These are phyloP conservation scores for Suillus americanus DNA, from an alignment of 768 basidiomycete genomes.

Conservation along the genomic window DNA sequence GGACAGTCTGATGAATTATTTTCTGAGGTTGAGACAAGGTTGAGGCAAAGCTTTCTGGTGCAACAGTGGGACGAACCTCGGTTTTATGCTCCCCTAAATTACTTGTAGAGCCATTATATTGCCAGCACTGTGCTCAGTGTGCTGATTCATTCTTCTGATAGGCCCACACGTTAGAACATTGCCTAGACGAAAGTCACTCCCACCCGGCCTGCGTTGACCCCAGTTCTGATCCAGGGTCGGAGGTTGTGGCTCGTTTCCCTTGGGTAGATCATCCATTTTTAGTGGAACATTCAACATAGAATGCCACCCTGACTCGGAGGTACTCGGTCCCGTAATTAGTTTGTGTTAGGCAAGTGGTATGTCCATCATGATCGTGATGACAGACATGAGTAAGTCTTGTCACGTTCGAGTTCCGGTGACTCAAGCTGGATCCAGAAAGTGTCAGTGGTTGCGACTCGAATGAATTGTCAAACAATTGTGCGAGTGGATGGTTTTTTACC, in stretches of 20 bases:
- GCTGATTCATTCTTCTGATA: too few species aligned
- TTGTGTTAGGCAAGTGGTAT: neutral
- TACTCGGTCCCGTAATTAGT: too few species aligned
- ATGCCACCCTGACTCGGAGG: too few species aligned
- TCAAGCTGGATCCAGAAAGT: neutral
- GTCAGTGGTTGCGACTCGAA: neutral
- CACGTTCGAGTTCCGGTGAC: neutral
- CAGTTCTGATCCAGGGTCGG: neutral
- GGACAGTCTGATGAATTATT: too few species aligned
- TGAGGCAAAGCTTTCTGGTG: too few species aligned
- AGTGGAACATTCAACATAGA: neutral
- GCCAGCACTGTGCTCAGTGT: neutral
- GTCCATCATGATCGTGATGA: neutral
- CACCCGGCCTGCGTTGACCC: neutral
- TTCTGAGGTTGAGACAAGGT: too few species aligned
- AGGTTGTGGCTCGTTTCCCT: too few species aligned
- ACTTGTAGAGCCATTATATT: neutral
- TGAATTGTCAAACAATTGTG: neutral
- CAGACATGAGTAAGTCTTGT: neutral
- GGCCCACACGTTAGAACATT: neutral
- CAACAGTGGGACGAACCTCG: neutral
- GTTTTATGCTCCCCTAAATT: neutral
- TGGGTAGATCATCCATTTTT: neutral
- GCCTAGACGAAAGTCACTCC: neutral
- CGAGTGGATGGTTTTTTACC: too few species aligned